These are phyloP conservation scores for Chalaropsis ovoidea DNA, from an alignment of 2,329 filamentous ascomycete genomes.

Conservation along the genomic window DNA sequence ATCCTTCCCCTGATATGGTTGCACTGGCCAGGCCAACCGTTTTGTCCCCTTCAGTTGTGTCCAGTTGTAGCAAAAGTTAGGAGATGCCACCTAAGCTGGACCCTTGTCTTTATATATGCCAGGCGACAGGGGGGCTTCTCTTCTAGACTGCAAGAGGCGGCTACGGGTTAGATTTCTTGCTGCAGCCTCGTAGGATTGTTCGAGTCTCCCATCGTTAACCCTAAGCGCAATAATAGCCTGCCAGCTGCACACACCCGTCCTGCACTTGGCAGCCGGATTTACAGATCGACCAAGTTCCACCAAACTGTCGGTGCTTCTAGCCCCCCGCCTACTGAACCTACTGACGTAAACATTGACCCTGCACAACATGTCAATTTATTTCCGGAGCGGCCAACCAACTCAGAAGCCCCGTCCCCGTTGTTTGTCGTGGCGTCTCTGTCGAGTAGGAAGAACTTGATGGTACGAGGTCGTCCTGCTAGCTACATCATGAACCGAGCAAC, in stretches of 20 bases:
- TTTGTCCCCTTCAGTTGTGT: no score
- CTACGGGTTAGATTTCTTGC: neutral
- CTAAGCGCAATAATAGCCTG: neutral
- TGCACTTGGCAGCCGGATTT: neutral
- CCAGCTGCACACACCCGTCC: neutral
- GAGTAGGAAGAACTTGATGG: conserved; percentile 6
- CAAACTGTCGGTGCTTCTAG: neutral
- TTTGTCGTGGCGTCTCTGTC: neutral
- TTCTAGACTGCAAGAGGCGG: neutral
- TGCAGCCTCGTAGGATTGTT: neutral
- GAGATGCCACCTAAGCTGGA: conserved; percentile 21
- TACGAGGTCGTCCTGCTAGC: neutral
- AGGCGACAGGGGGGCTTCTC: neutral
- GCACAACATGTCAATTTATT: conserved; percentile 6
- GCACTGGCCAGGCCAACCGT: no score
- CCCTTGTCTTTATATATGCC: neutral
- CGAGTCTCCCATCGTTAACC: neutral
- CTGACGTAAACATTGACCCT: conserved; percentile 6
- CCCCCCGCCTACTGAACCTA: neutral
- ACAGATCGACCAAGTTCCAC: neutral
- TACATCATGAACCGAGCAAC: neutral
- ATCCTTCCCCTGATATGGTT: no score
- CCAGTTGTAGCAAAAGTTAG: neutral
- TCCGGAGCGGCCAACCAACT: neutral
- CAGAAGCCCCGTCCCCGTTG: neutral